Base-by-base conservation (phyloP, 768 basidiomycete genomes). In the Baorangia bicolor region DNA sequence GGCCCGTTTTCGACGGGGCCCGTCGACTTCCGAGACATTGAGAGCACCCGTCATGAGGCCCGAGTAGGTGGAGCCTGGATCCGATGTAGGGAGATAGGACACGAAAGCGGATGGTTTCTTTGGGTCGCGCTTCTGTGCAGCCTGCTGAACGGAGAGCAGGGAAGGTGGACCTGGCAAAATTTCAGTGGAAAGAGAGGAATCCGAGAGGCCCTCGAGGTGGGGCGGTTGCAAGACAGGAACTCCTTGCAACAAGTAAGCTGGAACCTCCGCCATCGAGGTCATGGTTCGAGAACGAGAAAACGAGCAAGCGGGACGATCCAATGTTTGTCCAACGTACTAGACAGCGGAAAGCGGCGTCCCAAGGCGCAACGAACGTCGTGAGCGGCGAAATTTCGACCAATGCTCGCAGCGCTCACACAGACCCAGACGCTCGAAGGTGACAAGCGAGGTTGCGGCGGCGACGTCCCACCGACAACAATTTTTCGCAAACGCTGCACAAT, bases 31-130 rank as follows among this genome's bases (percentile, higher is more conserved):
- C 59, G 66, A 58, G 53, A 81, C 78, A 65, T 80, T 77, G 60
- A 85, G 78, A 67, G 86, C 81, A 57, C 82, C 82, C 61, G 84
- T 80, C 77, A 85, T 80, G 69, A 87, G 81, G 56, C 86, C 88
- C 69, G 87, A 84, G 77, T 91, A 94, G 25, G 91, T 94, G 64
- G 92, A 87, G 68, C 92, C 91, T 59, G 92, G 92, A 79, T 94
- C 92, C 66, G 85, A 84, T 59, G 83, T 74, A 44, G 91, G 90
- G 69, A 94, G 79, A 78, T 92, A 94, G 58, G 92, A 92, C 73
- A 84, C 78, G 56, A 80, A 74, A 61, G 80, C 75, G 60, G 80
- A 72, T 49, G 87, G 83, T 75, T 92, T 91, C 78, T 81, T 90
- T 66, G 85, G 85, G 77, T 93, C 90, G 69, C 88, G 85, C 76